Base-by-base conservation (phyloP, 73 alveolate species). In the Uronychia binucleata region DNA sequence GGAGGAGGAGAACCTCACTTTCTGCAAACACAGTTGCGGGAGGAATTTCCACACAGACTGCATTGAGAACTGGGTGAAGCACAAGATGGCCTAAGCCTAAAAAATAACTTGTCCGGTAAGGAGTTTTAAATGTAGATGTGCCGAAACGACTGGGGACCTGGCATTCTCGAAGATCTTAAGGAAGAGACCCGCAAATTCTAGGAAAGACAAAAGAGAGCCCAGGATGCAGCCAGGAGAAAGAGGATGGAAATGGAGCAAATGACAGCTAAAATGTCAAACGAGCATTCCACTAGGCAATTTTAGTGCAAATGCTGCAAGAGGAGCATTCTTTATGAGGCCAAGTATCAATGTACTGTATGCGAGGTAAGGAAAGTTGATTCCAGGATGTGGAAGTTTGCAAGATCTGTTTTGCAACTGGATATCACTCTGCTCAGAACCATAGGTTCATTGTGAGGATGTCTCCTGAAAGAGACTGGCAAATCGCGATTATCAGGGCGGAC, bases 21-120 rank as follows among this genome's bases (percentile, higher is more conserved):
- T 33, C 57, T 89, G 95, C 75, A 89, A 89, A 74, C 76, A 57
- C 59, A 86, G 91, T n/a, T 89, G 95, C 35, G 95, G 95, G 5
- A 81, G 89, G 26, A 89, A 89, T 60, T 25, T 89, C 28, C 95
- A 89, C 75, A 84, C 81, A n/a, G 90, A 84, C 67, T 89, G 95
- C 57, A 80, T 85, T 1, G 90, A 89, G 33, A 59, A 57, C 5
- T 84, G 90, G 88, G 89, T 89, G 26, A 84, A 79, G 76, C 91
- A 89, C 67, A 89, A 89, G 78, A 32, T 58, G 25, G 58, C 84
- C 1, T 67, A 30, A 1, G 84, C 76, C 1, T 77, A 60, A 57
- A 80, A 86, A 60, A 78, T 89, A 5, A 58, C 87, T 1, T 89
- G 95, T 31, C 95, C 95, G 1, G 88, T 83, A 83, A 76, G 59